Evolutionary conservation across 345 rosid species (phyloP), one percentile per base, ranked within the genome.

Genomic region (Eucalyptus marginata): DNA sequence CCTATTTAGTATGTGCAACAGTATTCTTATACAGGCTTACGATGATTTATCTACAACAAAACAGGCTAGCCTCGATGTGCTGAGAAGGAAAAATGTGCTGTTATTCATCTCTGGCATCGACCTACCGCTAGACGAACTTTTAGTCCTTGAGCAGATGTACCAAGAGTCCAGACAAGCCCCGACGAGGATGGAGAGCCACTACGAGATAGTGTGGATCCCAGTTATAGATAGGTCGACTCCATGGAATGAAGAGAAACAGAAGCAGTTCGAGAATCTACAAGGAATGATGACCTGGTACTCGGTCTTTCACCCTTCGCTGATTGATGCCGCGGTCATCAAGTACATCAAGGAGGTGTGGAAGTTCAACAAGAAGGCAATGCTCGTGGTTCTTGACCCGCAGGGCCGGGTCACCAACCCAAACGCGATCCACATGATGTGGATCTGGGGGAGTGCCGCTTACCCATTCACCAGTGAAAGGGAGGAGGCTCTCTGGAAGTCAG

Each of bases 191-290:
- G 95, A 95, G 62, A 91, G 92, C 62, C 95, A 92, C 80, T 96
- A 91, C 62, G 96, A 95, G 91, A 91, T 95, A 7, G 94, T 95
- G 29, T 96, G 98, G 98, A 88, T 96, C 27, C 96, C 97, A 1
- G 89, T 94, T 14, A 91, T 93, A 58, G 95, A 93, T 68, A 71
- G 90, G 80, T 90, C 94, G 29, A 66, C 89, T 7, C 90, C 91
- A 43, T 93, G 92, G 94, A 62, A 86, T 17, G 92, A 89, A 6
- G 68, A 16, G 33, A 89, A 66, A 25, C 92, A 92, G 14, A 36
- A 14, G 22, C 71, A 84, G 85, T 96, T 94, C 15, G 90, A 90
- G 88, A 14, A 2, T 13, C 90, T 92, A 1, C 94, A 92, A 83
- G 44, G 22, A 10, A 27, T 13, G 89, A 96, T 96, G 97, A 92